Percentiles rank a stretch among this genome's conserved stretches.
Evolutionary conservation across 257 asterid species (phyloP).

Genomic region (Scutellaria galericulata): DNA sequence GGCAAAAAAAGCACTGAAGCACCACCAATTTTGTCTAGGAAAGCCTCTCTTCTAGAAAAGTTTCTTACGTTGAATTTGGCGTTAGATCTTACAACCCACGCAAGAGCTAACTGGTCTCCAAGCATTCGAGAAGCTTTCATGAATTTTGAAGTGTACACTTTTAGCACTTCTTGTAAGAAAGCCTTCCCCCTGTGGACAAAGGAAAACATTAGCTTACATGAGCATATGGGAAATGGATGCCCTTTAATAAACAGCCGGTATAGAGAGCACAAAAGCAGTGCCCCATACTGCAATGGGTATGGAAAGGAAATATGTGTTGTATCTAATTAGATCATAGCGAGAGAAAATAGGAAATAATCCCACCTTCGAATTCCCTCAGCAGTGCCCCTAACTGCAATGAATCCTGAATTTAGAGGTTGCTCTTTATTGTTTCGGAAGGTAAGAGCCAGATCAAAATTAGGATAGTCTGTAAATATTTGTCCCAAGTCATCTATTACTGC

Average conservation of each 20-base stretch:
- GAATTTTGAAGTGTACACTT: constrained; percentile 61
- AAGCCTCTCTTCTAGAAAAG: constrained; percentile 67
- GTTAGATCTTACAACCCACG: constrained; percentile 73
- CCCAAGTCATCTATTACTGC: constrained; percentile 82
- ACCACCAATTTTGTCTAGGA: constrained; percentile 56
- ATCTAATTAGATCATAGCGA: neutral
- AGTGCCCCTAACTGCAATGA: constrained; percentile 92
- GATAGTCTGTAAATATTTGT: constrained; percentile 59
- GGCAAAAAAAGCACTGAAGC: constrained; percentile 83
- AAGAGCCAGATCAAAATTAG: constrained; percentile 80
- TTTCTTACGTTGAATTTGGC: constrained; percentile 57
- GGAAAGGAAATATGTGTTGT: neutral
- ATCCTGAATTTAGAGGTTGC: constrained; percentile 94
- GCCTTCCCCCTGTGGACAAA: constrained; percentile 63
- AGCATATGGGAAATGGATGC: constrained; percentile 5
- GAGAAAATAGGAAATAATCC: constrained; percentile 12
- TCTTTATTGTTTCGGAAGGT: constrained; percentile 96
- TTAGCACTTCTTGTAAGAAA: constrained; percentile 71
- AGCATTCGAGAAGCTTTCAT: constrained; percentile 95
- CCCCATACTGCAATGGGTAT: neutral
- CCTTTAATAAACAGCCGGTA: neutral
- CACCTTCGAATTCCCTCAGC: constrained; percentile 78
- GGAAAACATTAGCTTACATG: constrained; percentile 11
- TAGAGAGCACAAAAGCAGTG: constrained; percentile 5
- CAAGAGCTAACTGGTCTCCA: constrained; percentile 97